Conservation (phyloP, 164 flowering plant species). For the Echeveria elegans region DNA sequence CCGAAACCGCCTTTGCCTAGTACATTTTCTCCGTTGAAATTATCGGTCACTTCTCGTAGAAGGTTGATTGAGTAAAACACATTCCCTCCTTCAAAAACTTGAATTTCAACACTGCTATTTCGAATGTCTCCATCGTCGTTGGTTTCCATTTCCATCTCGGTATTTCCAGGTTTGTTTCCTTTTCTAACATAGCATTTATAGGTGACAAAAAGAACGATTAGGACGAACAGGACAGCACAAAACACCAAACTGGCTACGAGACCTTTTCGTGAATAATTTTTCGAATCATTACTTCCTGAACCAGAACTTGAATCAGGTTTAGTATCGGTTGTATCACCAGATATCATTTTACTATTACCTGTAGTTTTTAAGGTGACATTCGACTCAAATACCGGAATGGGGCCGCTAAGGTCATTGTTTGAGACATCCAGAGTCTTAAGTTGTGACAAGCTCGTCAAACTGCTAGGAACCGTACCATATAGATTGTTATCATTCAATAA, state of each 20-base stretch:
- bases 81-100: constrained; percentile 25
- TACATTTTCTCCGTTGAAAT: constrained; percentile 32
- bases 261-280: constrained; percentile 7
- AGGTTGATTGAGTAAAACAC: constrained; percentile 31
- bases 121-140: constrained; percentile 15
- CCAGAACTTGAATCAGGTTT: background rate
- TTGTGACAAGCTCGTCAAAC: constrained; percentile 23
- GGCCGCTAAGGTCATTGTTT: constrained; percentile 47
- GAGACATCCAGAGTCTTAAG: constrained; percentile 41
- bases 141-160: background rate
- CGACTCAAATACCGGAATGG: constrained; percentile 23
- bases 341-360: constrained; percentile 21
- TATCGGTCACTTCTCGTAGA: constrained; percentile 35
- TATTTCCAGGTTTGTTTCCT: background rate
- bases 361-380: constrained; percentile 21
- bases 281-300: constrained; percentile 1
- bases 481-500: constrained; percentile 42
- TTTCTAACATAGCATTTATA: constrained; percentile 9
- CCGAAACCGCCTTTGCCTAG: constrained; percentile 56
- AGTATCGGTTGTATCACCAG: background rate
- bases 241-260: constrained; percentile 12
- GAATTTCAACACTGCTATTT: background rate
- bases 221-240: constrained; percentile 12
- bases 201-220: constrained; percentile 5
- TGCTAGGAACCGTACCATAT: constrained; percentile 33